Conservation (phyloP, 495 filamentous ascomycete species). For the Sordaria brevicollis region DNA sequence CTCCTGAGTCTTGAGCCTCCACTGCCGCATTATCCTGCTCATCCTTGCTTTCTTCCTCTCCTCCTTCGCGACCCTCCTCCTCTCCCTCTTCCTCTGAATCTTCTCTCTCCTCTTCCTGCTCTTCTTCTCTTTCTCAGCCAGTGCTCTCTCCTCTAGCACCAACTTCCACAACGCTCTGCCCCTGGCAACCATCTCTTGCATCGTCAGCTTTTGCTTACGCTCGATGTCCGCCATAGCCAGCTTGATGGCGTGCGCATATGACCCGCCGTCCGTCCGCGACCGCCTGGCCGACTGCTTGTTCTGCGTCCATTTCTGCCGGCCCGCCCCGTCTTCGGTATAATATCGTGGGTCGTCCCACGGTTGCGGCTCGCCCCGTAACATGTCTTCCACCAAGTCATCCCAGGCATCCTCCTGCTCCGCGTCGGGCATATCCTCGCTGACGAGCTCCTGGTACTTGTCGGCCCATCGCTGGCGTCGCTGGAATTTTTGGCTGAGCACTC, state of each 20-base stretch:
- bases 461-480: constrained; percentile 28
- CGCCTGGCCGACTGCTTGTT: constrained; percentile 11
- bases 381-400: constrained; percentile 13
- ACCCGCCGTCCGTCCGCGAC: constrained; percentile 1
- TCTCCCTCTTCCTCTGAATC: constrained; percentile 5
- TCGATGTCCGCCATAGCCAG: constrained; percentile 8
- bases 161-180: constrained; percentile 38
- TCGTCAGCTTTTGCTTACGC: constrained; percentile 8
- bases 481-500: constrained; percentile 45
- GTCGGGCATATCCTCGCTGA: neutral
- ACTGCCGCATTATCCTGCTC: neutral
- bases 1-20: neutral
- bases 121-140: constrained; percentile 32
- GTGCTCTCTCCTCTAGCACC: constrained; percentile 33
- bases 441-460: constrained; percentile 16
- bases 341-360: neutral
- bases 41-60: neutral
- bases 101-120: neutral
- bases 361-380: constrained; percentile 17
- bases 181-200: constrained; percentile 23
- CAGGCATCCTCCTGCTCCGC: constrained; percentile 1
- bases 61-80: constrained; percentile 1
- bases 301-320: neutral
- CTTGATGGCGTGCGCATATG: neutral
- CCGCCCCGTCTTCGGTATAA: neutral